Evolutionary conservation across 2,329 filamentous ascomycete genomes (phyloP).

Genomic region (Dichotomopilus funicola): DNA sequence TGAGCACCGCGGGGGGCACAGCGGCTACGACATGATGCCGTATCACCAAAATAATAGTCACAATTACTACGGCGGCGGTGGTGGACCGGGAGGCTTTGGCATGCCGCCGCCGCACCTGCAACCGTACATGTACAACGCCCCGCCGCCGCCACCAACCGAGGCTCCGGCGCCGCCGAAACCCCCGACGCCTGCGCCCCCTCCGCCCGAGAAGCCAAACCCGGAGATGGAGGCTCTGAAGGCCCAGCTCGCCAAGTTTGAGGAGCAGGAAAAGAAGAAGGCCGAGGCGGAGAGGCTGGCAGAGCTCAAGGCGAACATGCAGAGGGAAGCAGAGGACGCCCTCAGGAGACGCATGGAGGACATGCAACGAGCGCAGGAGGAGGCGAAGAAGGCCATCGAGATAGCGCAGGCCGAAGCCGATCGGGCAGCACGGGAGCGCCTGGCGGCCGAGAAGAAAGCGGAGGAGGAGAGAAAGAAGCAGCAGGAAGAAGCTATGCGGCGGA

Average conservation of each 20-base stretch:
- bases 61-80: slow-evolving; percentile 28
- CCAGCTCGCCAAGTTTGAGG: slow-evolving; percentile 48
- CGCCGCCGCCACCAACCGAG: slow-evolving; percentile 39
- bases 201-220: slow-evolving; percentile 39
- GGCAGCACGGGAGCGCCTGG: slow-evolving; percentile 36
- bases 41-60: slow-evolving; percentile 25
- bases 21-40: slow-evolving; percentile 45
- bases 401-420: slow-evolving; percentile 42
- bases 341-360: slow-evolving; percentile 18
- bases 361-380: slow-evolving; percentile 37
- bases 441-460: slow-evolving; percentile 33
- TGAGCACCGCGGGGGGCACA: slow-evolving; percentile 28
- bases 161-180: slow-evolving; percentile 26
- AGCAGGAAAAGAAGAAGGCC: slow-evolving; percentile 28
- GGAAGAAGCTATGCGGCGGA: slow-evolving; percentile 29
- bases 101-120: slow-evolving; percentile 32
- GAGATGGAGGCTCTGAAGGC: slow-evolving; percentile 57
- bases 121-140: slow-evolving; percentile 33
- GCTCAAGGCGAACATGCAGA: slow-evolving; percentile 36
- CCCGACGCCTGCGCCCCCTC: slow-evolving; percentile 35
- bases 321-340: slow-evolving; percentile 25
- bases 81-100: slow-evolving; percentile 21
- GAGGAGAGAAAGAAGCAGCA: slow-evolving; percentile 30
- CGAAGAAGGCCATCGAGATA: slow-evolving; percentile 41
- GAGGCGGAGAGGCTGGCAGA: slow-evolving; percentile 39